A percentile compares a stretch with the other conserved stretches of the same genome.
These are phyloP conservation scores for Epichloe sylvatica DNA, from an alignment of 2,329 filamentous ascomycete genomes.

Conservation along the genomic window DNA sequence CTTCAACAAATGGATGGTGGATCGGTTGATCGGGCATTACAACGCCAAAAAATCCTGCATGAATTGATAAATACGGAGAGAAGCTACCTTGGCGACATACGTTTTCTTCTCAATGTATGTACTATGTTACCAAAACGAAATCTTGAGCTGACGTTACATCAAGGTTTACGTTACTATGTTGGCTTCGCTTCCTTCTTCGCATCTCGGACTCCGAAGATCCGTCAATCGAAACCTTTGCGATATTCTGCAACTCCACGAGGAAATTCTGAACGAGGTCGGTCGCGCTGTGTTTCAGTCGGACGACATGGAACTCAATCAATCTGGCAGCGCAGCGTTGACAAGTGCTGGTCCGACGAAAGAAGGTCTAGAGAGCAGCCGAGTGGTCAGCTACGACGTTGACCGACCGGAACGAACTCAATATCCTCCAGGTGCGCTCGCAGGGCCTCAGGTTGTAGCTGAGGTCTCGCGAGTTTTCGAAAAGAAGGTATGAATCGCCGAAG, in stretches of 20 bases:
- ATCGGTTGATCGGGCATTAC: conserved; percentile 56
- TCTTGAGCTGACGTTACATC: conserved; percentile 8
- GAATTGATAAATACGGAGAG: conserved; percentile 80
- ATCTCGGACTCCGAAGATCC: conserved; percentile 50
- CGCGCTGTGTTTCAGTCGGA: conserved; percentile 55
- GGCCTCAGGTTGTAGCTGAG: conserved; percentile 45
- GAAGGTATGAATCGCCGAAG: conserved; percentile 30
- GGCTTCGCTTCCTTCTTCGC: conserved; percentile 52
- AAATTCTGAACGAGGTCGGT: conserved; percentile 63
- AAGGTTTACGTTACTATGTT: conserved; percentile 65
- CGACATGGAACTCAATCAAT: conserved; percentile 35
- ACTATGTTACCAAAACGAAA: background rate
- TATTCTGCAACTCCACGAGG: conserved; percentile 72
- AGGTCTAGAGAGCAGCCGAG: background rate
- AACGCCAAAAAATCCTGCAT: conserved; percentile 66
- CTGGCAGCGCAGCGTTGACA: conserved; percentile 29
- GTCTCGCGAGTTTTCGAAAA: conserved; percentile 47
- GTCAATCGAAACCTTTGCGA: conserved; percentile 69
- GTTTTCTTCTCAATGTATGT: conserved; percentile 70
- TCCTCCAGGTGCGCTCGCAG: conserved; percentile 30
- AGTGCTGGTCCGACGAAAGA: background rate
- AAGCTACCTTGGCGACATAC: conserved; percentile 74
- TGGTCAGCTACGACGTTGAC: conserved; percentile 21
- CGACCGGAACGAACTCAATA: conserved; percentile 18
- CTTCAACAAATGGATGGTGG: conserved; percentile 45